A percentile compares a stretch with the other conserved stretches of the same genome.
Evolutionary conservation across 441 rosid genomes (phyloP).

Genomic region (Mallotus japonicus): DNA sequence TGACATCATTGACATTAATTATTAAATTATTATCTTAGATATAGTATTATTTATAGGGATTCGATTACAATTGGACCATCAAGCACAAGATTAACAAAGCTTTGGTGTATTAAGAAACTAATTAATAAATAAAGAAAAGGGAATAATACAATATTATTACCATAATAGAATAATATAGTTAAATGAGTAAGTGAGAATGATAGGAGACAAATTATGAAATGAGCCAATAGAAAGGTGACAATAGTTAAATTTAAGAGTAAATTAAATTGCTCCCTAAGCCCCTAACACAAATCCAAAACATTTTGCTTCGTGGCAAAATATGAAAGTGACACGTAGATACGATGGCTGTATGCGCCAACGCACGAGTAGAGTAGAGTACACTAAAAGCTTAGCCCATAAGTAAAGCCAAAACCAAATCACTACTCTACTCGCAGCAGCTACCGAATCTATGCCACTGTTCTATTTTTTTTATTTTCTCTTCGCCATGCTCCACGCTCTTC

Average conservation of each 20-base stretch:
- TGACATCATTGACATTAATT: too few relatives aligned
- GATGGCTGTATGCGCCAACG: constrained; percentile 21
- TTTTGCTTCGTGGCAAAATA: neutral
- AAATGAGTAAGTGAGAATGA: neutral
- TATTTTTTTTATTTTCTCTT: neutral
- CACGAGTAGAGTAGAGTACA: constrained; percentile 9
- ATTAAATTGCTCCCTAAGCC: constrained; percentile 2
- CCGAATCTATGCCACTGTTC: constrained; percentile 28
- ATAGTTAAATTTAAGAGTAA: neutral
- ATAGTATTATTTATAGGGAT: too few relatives aligned
- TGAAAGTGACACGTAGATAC: neutral
- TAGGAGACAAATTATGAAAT: neutral
- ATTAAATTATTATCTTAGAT: too few relatives aligned
- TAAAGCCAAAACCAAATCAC: constrained; percentile 26
- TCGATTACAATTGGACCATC: too few relatives aligned
- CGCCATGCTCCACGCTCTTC: neutral
- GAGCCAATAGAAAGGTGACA: neutral
- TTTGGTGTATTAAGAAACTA: too few relatives aligned
- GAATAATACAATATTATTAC: neutral
- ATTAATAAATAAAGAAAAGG: neutral
- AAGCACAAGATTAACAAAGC: too few relatives aligned
- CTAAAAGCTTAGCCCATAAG: constrained; percentile 22
- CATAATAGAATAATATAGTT: neutral
- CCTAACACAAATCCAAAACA: too few relatives aligned
- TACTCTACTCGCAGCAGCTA: constrained; percentile 15